A percentile compares a stretch with the other conserved stretches of the same genome.
Evolutionary conservation across 257 asterid species (phyloP).

Genomic region (Lavandula angustifolia): DNA sequence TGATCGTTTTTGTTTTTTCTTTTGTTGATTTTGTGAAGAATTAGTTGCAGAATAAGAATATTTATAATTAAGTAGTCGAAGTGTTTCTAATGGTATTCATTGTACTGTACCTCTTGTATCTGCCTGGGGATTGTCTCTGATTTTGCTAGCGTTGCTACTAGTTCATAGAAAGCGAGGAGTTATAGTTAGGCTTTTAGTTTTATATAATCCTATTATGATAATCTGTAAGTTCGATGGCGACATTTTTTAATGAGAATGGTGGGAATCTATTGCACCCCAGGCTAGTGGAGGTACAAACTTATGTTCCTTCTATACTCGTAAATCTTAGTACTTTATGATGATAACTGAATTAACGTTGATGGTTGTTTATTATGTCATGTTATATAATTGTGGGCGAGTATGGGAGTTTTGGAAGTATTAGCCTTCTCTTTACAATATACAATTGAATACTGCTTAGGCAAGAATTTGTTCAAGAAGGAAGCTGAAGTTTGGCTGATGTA

Average conservation of each 20-base stretch:
- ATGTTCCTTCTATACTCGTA: not conserved
- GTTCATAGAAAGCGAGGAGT: too few species aligned
- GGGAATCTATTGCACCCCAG: slow-evolving; percentile 10
- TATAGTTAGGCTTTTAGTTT: too few species aligned
- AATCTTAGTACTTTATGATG: slow-evolving; percentile 3
- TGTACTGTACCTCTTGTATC: slow-evolving; percentile 1
- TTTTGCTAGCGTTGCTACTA: not conserved
- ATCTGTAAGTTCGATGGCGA: not conserved
- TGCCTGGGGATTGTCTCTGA: not conserved
- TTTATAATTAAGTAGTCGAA: not conserved
- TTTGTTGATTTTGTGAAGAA: not conserved
- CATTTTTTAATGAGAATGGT: not conserved
- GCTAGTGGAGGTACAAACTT: not conserved
- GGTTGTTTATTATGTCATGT: not conserved
- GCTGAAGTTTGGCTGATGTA: slow-evolving; percentile 6
- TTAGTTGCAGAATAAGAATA: not conserved
- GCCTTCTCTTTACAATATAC: slow-evolving; percentile 4
- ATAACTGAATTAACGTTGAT: slow-evolving; percentile 7
- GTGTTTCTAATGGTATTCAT: slow-evolving; percentile 7
- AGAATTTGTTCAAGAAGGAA: not conserved
- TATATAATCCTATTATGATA: not conserved
- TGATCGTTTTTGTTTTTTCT: slow-evolving; percentile 17
- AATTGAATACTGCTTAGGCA: slow-evolving; percentile 15
- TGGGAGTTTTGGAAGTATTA: slow-evolving; percentile 4
- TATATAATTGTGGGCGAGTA: not conserved